phyloP scores from a whole-genome alignment of 1,284 basidiomycete species.

The Malassezia slooffiae region DNA sequence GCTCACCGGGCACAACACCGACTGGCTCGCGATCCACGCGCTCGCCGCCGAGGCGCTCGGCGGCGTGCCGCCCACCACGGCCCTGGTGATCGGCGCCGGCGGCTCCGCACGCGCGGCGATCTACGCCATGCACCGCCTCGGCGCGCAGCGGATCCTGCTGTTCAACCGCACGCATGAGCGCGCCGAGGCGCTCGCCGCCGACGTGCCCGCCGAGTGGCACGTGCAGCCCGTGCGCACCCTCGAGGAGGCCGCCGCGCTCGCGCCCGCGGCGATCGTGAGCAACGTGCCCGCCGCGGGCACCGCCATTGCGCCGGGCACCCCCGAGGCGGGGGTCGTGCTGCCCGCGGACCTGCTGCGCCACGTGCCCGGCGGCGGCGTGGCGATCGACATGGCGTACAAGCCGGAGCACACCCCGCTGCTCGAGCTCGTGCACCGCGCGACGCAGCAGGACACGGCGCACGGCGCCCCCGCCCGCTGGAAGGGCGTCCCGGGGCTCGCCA shows the following conservation, averaged over 20 bases:
- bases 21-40: conserved; percentile 40
- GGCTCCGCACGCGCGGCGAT: conserved; percentile 42
- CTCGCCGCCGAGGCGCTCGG: conserved; percentile 18
- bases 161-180: conserved; percentile 41
- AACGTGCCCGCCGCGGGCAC: conserved; percentile 40
- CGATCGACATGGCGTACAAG: conserved; percentile 46
- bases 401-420: conserved; percentile 36
- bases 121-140: conserved; percentile 39
- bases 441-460: not conserved
- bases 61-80: conserved; percentile 16
- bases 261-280: conserved; percentile 27
- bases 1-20: conserved; percentile 42
- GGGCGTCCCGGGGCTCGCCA: conserved; percentile 32
- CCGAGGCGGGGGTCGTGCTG: conserved; percentile 27
- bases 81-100: conserved; percentile 43
- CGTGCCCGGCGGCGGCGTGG: conserved; percentile 35
- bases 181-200: conserved; percentile 24
- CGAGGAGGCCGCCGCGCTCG: conserved; percentile 10
- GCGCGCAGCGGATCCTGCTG: conserved; percentile 32
- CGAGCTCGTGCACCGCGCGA: conserved; percentile 15
- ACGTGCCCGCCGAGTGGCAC: conserved; percentile 35
- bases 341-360: conserved; percentile 22
- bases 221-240: conserved; percentile 27
- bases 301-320: conserved; percentile 13
- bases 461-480: conserved; percentile 23